Evolutionary conservation across 129 eudicot species (phyloP).

Genomic region (Ambrosia trifida): DNA sequence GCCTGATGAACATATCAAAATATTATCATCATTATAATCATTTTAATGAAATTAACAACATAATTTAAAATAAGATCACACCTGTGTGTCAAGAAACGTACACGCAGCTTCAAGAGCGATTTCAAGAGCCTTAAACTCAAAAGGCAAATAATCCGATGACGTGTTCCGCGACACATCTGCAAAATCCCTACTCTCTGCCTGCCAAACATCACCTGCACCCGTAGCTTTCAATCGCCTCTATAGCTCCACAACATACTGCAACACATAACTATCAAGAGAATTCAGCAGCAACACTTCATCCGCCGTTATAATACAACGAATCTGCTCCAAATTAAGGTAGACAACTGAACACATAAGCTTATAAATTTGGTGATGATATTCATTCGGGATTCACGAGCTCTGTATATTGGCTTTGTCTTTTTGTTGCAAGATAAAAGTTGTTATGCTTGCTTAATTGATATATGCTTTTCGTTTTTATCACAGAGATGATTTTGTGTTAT

Average conservation of each 20-base stretch:
- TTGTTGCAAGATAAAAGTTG: no score
- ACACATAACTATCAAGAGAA: slow-evolving; percentile 83
- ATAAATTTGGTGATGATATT: no score
- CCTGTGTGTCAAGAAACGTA: slow-evolving; percentile 93
- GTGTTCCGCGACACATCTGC: slow-evolving; percentile 49
- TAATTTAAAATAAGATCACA: slow-evolving; percentile 16
- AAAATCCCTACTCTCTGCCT: slow-evolving; percentile 53
- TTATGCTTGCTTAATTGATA: no score
- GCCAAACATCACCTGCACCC: slow-evolving; percentile 70
- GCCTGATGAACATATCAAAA: slow-evolving; percentile 51
- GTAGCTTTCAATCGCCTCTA: slow-evolving; percentile 65
- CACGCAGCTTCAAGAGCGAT: slow-evolving; percentile 96
- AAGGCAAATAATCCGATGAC: slow-evolving; percentile 86
- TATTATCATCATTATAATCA: background rate
- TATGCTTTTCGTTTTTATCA: no score
- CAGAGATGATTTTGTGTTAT: no score
- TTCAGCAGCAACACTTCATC: slow-evolving; percentile 89
- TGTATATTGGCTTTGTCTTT: no score
- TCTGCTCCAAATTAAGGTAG: slow-evolving; percentile 73
- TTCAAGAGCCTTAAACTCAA: slow-evolving; percentile 94
- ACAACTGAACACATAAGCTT: no score
- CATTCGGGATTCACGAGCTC: no score
- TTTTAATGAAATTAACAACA: background rate
- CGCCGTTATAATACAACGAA: slow-evolving; percentile 90
- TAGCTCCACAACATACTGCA: slow-evolving; percentile 88